Evolutionary conservation across 495 filamentous ascomycete genomes (phyloP).

Genomic region (Glonium stellatum): DNA sequence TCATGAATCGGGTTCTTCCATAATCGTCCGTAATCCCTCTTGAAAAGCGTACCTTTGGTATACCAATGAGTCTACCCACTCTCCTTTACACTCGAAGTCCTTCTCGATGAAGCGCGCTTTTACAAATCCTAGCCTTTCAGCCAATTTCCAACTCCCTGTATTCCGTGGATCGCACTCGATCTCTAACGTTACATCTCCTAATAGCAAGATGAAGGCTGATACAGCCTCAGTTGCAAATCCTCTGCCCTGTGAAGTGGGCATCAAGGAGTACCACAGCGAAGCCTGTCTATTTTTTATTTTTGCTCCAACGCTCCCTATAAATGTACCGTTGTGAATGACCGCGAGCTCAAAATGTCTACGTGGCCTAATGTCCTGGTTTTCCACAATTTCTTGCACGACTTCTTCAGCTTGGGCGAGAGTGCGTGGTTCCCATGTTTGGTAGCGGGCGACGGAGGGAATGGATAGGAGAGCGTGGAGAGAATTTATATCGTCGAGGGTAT

Average conservation of each 20-base stretch:
- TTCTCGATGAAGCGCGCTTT: conserved; percentile 18
- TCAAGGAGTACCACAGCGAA: conserved; percentile 22
- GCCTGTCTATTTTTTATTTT: conserved; percentile 9
- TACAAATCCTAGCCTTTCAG: conserved; percentile 19
- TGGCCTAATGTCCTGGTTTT: conserved; percentile 3
- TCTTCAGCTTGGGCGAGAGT: conserved; percentile 13
- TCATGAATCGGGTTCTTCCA: neutral
- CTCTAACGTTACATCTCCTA: conserved; percentile 10
- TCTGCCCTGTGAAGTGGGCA: conserved; percentile 16
- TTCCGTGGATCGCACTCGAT: conserved; percentile 28
- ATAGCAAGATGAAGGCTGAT: conserved; percentile 12
- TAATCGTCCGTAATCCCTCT: neutral
- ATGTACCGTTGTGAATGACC: conserved; percentile 7
- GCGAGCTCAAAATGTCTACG: conserved; percentile 18
- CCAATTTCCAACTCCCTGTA: conserved; percentile 20
- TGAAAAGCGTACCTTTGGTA: neutral
- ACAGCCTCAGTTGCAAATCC: conserved; percentile 26
- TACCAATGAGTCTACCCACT: conserved; percentile 22
- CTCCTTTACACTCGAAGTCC: conserved; percentile 17
- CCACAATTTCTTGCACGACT: conserved; percentile 8
- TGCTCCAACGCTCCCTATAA: conserved; percentile 24
- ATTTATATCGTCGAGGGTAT: conserved; percentile 11
- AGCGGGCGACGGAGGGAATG: conserved; percentile 11
- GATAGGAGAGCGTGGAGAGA: conserved; percentile 11
- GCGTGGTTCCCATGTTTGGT: conserved; percentile 13